A percentile compares a stretch with the other conserved stretches of the same genome.
Evolutionary conservation across 169 alveolate species (phyloP).

Genomic region (Cryptosporidium meleagridis): DNA sequence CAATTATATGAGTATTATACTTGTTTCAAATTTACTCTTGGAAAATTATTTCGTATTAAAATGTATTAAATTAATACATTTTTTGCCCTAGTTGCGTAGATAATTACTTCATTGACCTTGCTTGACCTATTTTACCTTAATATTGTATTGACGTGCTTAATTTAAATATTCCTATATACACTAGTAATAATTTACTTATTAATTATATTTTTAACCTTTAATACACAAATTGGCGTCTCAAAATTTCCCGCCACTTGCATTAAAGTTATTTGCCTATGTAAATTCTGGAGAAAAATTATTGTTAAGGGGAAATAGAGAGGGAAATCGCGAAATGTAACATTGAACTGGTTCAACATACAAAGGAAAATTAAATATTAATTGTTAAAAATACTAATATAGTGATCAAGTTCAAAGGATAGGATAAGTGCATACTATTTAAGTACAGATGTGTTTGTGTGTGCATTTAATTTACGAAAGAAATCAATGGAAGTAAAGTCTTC

Average conservation of each 20-base stretch:
- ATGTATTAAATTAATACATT: background rate
- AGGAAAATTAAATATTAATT: background rate
- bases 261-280: too few relatives aligned
- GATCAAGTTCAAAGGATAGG: background rate
- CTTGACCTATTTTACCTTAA: background rate
- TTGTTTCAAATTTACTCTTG: background rate
- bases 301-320: background rate
- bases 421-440: background rate
- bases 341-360: background rate
- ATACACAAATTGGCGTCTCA: slow-evolving; percentile 22
- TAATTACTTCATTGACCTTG: background rate
- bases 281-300: background rate
- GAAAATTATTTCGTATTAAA: background rate
- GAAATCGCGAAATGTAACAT: background rate
- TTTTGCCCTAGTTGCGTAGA: background rate
- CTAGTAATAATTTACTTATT: background rate
- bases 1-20: background rate
- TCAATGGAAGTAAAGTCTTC: slow-evolving; percentile 46
- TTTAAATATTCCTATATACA: too few relatives aligned
- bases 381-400: background rate
- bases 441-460: background rate
- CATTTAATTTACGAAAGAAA: background rate
- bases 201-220: background rate
- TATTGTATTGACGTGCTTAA: background rate
- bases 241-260: slow-evolving; percentile 22